Conservation (phyloP, 345 rosid species). For the Trapa bicornis region DNA sequence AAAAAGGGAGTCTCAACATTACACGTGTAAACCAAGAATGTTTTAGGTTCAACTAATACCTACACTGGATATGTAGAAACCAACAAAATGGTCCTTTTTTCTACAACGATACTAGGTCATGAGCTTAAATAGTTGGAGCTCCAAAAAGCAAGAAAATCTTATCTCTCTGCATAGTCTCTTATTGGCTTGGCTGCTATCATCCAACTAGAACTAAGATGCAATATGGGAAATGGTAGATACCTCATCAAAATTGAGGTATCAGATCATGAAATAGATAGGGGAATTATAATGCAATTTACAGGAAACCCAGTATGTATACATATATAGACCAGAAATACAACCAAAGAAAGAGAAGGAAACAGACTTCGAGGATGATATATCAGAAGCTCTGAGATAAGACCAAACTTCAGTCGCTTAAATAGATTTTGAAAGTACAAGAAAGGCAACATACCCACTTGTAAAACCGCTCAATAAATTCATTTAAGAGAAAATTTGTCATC, state of each 20-base stretch:
- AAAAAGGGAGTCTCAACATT: too few species aligned
- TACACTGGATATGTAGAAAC: too few species aligned
- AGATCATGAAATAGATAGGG: not conserved
- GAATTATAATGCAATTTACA: too few species aligned
- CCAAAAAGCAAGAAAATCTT: not conserved
- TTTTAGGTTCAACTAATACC: too few species aligned
- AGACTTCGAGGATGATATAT: not conserved
- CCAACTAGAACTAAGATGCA: not conserved
- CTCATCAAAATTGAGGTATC: not conserved
- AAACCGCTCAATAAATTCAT: not conserved
- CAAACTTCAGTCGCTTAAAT: too few species aligned
- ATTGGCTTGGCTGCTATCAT: not conserved
- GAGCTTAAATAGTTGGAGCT: not conserved
- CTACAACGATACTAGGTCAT: not conserved
- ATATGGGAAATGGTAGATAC: not conserved
- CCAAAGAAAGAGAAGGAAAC: not conserved
- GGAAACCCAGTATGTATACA: too few species aligned
- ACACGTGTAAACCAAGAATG: too few species aligned
- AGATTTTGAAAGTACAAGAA: not conserved
- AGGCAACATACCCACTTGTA: not conserved
- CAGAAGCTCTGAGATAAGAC: too few species aligned
- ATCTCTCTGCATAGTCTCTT: not conserved
- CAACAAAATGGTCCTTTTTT: too few species aligned
- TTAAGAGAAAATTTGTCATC: not conserved
- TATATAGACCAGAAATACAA: too few species aligned